Evolutionary conservation across 768 basidiomycete species (phyloP).

Genomic region (Macrolepiota albuminosa): DNA sequence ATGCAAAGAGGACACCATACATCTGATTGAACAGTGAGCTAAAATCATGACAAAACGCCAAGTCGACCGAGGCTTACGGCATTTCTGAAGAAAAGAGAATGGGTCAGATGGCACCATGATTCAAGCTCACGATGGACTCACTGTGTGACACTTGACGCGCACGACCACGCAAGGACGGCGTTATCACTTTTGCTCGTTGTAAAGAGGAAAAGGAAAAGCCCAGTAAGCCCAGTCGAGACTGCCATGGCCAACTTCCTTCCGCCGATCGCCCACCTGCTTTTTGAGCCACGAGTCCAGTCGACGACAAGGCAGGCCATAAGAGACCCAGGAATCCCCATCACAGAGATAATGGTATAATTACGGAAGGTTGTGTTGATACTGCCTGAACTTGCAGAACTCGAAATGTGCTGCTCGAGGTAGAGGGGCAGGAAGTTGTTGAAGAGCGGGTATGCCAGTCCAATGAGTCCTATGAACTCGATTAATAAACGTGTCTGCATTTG

Average conservation of each 20-base stretch:
- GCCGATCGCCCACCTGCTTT: conserved; percentile 29
- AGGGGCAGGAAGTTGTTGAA: conserved; percentile 49
- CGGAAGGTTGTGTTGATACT: conserved; percentile 33
- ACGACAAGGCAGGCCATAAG: conserved; percentile 41
- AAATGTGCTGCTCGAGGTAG: conserved; percentile 34
- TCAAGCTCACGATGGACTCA: conserved; percentile 12
- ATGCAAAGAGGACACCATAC: conserved; percentile 33
- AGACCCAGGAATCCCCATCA: conserved; percentile 44
- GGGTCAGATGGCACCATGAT: not conserved
- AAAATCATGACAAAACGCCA: not conserved
- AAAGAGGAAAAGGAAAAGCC: conserved; percentile 47
- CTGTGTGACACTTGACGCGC: conserved; percentile 36
- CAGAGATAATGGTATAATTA: conserved; percentile 45
- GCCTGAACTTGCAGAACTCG: conserved; percentile 11
- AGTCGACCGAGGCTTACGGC: not conserved
- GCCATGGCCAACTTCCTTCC: conserved; percentile 46
- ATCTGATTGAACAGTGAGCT: conserved; percentile 15
- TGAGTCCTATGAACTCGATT: conserved; percentile 24
- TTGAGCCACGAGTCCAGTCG: conserved; percentile 32
- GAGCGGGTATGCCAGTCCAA: conserved; percentile 52
- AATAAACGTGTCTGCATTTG: not conserved
- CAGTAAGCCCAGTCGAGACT: conserved; percentile 37
- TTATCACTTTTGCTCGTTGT: conserved; percentile 39
- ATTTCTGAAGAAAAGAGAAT: conserved; percentile 1
- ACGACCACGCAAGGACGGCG: conserved; percentile 41